Evolutionary conservation across 345 rosid genomes (phyloP), one percentile per base, ranked within the genome.

Genomic region (Barbarea vulgaris): DNA sequence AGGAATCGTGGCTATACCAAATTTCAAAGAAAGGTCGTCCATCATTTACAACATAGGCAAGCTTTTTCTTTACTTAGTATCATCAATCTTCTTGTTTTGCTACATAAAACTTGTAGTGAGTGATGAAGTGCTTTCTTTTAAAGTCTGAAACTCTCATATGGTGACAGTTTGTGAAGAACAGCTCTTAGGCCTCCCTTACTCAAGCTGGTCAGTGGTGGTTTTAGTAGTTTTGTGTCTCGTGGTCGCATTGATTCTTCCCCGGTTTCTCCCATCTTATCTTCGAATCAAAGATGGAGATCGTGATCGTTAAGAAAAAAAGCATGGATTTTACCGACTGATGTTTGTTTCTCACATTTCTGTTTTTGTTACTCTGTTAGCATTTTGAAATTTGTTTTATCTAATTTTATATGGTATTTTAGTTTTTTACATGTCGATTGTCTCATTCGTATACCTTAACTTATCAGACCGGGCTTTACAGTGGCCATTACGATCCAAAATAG

Each of bases 11-110:
- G 97, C 96, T 59, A 84, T 85, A 50, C 87, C 81, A 24, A 67
- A 86, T 48, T 73, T 82, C 13, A 60, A 74, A 21, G 96, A 95
- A 77, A 78, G 87, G 62, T 51, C 86, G 54, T 79, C 33, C 61
- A 72, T 92, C 77, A 78, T 85, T 58, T 95, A 88, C 75, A 92
- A 95, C 64, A 88, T 91, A 80, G 93, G 97, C 87, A 88, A 77
- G 56, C 9, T 44, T 33, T 42, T 13, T 57, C 1, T 14, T 60
- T 7, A 34, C 25, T 21, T 64, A 7, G 27, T 22, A 15, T 42
- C 25, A 25, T 42, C 50, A 12, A 11, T 61, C 46, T 31, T 56
- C 6, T 48, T 59, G 2, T 21, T 51, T 57, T 25, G 6, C 41
- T 22, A 51, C 30, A 7, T 46, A 28, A 22, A 36, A 24, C 47